A percentile compares a stretch with the other conserved stretches of the same genome.
Conservation (phyloP, 176 grass and related monocot genomes). For the Elymus sibiricus region DNA sequence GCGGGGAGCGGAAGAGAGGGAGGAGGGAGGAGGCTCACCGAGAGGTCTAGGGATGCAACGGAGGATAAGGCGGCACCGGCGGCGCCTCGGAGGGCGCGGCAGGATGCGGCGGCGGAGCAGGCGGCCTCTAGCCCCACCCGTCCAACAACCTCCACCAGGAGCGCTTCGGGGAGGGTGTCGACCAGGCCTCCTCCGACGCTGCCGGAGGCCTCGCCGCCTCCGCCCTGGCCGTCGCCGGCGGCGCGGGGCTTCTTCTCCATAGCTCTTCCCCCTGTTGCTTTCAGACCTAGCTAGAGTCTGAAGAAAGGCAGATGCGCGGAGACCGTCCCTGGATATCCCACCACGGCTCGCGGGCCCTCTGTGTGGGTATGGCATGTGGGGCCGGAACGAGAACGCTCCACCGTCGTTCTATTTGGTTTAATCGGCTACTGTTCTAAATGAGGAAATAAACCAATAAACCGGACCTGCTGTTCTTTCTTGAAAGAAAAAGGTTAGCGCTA, state of each 20-base stretch:
- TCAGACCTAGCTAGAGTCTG: not conserved
- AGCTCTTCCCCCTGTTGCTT: not conserved
- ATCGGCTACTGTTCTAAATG: too few species aligned
- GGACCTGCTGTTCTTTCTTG: too few species aligned
- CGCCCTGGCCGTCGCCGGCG: constrained; percentile 1
- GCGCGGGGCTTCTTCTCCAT: constrained; percentile 56
- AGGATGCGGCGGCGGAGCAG: constrained; percentile 76
- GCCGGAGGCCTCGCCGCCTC: constrained; percentile 10
- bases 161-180: constrained; percentile 58
- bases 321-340: not conserved
- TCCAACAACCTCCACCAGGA: constrained; percentile 66
- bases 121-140: constrained; percentile 72
- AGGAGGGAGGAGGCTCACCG: not conserved
- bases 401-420: not conserved
- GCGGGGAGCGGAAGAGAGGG: not conserved
- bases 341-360: not conserved
- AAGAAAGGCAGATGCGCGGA: constrained; percentile 2
- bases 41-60: constrained; percentile 28
- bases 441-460: too few species aligned
- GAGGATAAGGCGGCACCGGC: constrained; percentile 13
- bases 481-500: too few species aligned
- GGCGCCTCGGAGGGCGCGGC: constrained; percentile 55
- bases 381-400: not conserved
- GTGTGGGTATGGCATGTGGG: constrained; percentile 9
- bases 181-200: constrained; percentile 17